phyloP scores from a whole-genome alignment of 495 filamentous ascomycete species.

The Neurospora hispaniola region DNA sequence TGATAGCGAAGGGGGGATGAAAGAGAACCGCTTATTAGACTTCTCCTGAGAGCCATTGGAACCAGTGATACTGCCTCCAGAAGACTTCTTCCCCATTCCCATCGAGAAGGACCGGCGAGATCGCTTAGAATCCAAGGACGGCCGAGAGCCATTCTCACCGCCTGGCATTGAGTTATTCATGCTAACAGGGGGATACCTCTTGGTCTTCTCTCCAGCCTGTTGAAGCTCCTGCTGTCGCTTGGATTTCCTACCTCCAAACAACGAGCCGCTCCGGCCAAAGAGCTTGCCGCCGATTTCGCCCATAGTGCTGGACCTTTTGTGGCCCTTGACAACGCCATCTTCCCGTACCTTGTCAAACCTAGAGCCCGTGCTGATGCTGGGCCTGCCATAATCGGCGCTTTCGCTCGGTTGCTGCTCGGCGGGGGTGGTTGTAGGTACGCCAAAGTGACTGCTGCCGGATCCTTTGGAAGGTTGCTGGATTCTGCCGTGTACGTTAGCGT shows the following conservation, averaged over 20 bases:
- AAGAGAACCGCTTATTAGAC: conserved; percentile 56
- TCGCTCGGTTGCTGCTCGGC: conserved; percentile 33
- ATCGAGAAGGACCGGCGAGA: conserved; percentile 67
- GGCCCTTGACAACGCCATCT: conserved; percentile 45
- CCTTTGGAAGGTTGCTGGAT: conserved; percentile 77
- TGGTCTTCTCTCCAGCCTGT: conserved; percentile 34
- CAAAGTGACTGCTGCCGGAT: conserved; percentile 53
- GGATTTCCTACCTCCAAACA: conserved; percentile 53
- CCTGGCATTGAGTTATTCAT: conserved; percentile 52
- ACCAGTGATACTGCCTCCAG: conserved; percentile 40
- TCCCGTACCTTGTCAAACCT: conserved; percentile 37
- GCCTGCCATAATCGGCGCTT: conserved; percentile 43
- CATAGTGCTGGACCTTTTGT: conserved; percentile 86
- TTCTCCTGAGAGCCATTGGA: conserved; percentile 45
- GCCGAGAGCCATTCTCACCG: conserved; percentile 41
- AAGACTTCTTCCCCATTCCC: conserved; percentile 60
- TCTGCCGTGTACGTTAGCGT: conserved; percentile 82
- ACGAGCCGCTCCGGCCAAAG: conserved; percentile 67
- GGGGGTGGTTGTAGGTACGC: conserved; percentile 56
- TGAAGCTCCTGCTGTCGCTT: conserved; percentile 34
- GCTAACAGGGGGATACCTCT: conserved; percentile 67
- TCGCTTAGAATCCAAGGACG: conserved; percentile 62
- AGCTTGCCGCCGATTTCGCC: conserved; percentile 68
- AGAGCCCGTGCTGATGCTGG: conserved; percentile 45
- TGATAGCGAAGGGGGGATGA: conserved; percentile 69